These are phyloP conservation scores for Persicaria maculosa DNA, from an alignment of 148 eudicot genomes.

Conservation along the genomic window DNA sequence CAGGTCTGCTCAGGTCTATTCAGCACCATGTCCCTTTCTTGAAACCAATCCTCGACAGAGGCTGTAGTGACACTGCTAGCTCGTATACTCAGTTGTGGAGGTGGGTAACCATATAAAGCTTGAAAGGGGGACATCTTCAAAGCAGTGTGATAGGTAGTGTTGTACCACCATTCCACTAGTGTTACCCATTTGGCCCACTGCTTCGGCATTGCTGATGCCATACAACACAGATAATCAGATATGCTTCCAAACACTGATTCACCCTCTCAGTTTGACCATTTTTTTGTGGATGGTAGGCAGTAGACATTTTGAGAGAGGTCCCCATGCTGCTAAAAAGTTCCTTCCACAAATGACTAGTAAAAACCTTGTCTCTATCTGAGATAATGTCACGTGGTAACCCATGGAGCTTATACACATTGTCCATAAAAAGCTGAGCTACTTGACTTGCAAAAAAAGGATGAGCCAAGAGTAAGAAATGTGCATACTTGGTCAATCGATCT, in stretches of 20 bases:
- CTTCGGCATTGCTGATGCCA: neutral
- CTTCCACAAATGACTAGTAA: neutral
- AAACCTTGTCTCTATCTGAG: neutral
- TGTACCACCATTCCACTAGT: too few relatives aligned
- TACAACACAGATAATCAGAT: too few relatives aligned
- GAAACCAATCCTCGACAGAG: too few relatives aligned
- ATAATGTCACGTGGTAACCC: neutral
- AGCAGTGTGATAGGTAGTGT: neutral
- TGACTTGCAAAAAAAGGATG: too few relatives aligned
- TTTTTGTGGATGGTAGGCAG: too few relatives aligned
- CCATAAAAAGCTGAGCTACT: too few relatives aligned
- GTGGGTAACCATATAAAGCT: neutral
- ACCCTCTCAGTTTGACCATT: neutral
- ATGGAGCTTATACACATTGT: neutral
- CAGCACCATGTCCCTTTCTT: too few relatives aligned
- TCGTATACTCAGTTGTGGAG: neutral
- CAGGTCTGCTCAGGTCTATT: too few relatives aligned
- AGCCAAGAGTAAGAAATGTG: too few relatives aligned
- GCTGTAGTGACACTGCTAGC: too few relatives aligned
- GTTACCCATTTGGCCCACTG: neutral
- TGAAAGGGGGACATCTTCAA: neutral
- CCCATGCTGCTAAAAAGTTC: neutral
- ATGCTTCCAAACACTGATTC: neutral
- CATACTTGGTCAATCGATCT: too few relatives aligned
- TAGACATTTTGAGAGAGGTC: neutral